Evolutionary conservation across 208 protist species (phyloP).

Genomic region (Phytomonas francai): DNA sequence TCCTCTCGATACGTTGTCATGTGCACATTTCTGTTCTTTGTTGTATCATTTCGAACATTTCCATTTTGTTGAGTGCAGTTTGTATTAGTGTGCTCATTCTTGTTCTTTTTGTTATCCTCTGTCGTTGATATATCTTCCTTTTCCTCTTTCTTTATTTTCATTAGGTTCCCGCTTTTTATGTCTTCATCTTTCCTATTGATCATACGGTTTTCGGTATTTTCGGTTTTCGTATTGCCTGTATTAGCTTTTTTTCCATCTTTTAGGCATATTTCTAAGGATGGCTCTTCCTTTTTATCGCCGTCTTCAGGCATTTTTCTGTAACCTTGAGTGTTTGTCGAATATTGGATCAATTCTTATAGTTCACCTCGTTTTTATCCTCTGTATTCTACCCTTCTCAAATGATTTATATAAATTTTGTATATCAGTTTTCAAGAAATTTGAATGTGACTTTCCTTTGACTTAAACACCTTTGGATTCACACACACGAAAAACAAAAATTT

Average conservation of each 20-base stretch:
- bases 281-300: background rate
- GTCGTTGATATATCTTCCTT: background rate
- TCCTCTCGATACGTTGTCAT: conserved; percentile 21
- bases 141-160: background rate
- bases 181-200: background rate
- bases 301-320: conserved; percentile 1
- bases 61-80: background rate
- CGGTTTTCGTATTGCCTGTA: background rate
- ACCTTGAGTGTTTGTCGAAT: background rate
- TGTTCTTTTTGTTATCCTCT: background rate
- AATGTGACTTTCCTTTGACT: background rate
- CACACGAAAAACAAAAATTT: background rate
- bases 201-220: background rate
- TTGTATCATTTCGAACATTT: background rate
- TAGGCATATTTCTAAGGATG: background rate
- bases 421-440: background rate
- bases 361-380: background rate
- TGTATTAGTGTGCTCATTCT: background rate
- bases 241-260: background rate
- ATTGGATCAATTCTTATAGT: no score
- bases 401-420: background rate
- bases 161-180: background rate
- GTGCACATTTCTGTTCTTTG: conserved; percentile 16
- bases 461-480: background rate
- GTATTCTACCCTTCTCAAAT: background rate